These are phyloP conservation scores for Aquilaria sinensis DNA, from an alignment of 345 rosid species.

Conservation along the genomic window DNA sequence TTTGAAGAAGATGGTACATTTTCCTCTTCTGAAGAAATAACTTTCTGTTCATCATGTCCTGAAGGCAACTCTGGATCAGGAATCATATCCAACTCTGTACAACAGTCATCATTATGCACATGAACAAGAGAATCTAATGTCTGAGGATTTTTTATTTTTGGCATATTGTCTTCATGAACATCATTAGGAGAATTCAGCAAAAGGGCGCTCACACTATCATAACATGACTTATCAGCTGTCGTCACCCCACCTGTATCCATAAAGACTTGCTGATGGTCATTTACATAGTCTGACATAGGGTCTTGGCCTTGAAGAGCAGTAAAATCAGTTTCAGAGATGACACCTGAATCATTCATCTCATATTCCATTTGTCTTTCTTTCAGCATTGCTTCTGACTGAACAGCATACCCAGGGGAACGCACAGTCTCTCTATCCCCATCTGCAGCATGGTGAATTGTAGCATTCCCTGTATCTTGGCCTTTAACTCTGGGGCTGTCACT, in stretches of 20 bases:
- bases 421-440: constrained; percentile 15
- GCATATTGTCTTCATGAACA: constrained; percentile 12
- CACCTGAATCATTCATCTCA: constrained; percentile 18
- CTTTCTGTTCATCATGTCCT: constrained; percentile 23
- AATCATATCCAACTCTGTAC: constrained; percentile 22
- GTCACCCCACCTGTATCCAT: constrained; percentile 22
- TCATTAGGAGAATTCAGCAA: constrained; percentile 20
- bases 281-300: constrained; percentile 24
- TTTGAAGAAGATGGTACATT: constrained; percentile 25
- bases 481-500: constrained; percentile 17
- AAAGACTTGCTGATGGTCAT: constrained; percentile 16
- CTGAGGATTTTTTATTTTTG: constrained; percentile 15
- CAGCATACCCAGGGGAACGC: constrained; percentile 12
- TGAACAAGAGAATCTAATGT: constrained; percentile 4
- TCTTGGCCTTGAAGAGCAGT: constrained; percentile 38
- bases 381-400: constrained; percentile 8
- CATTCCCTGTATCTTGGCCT: constrained; percentile 16
- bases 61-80: constrained; percentile 21
- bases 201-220: constrained; percentile 17
- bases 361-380: constrained; percentile 9
- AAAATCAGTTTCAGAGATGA: constrained; percentile 26
- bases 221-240: constrained; percentile 18
- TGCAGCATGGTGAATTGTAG: constrained; percentile 6
- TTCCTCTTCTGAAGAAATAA: constrained; percentile 26
- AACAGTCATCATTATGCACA: constrained; percentile 2